These are phyloP conservation scores for Cyberlindnera nakhonratchasimensis DNA, from an alignment of 805 yeast genomes.

Conservation along the genomic window DNA sequence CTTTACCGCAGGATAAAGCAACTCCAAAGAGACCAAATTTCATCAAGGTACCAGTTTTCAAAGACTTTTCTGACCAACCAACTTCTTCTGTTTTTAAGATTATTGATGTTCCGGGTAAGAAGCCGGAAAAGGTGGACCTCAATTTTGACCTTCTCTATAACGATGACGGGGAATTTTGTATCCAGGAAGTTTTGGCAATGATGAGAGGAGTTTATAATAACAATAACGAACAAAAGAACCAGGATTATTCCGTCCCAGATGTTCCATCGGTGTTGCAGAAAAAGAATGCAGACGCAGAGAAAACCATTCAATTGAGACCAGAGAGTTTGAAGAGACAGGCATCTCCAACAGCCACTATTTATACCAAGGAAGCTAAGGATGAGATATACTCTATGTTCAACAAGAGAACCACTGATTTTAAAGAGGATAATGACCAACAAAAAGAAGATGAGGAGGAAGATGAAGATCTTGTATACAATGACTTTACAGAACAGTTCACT, in stretches of 20 bases:
- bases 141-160: slow-evolving; percentile 56
- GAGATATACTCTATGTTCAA: slow-evolving; percentile 78
- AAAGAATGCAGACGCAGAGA: slow-evolving; percentile 12
- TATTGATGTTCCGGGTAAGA: slow-evolving; percentile 53
- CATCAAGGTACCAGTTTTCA: slow-evolving; percentile 36
- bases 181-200: slow-evolving; percentile 62
- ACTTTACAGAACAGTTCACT: slow-evolving; percentile 36
- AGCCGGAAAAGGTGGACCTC: slow-evolving; percentile 54
- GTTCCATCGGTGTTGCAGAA: slow-evolving; percentile 9
- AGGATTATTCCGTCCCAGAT: slow-evolving; percentile 5
- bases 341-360: slow-evolving; percentile 79
- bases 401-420: slow-evolving; percentile 39
- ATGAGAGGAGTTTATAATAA: slow-evolving; percentile 19
- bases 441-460: slow-evolving; percentile 20
- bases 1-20: slow-evolving; percentile 38
- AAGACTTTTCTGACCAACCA: slow-evolving; percentile 33
- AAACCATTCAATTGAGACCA: slow-evolving; percentile 23
- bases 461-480: slow-evolving; percentile 25
- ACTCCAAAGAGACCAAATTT: slow-evolving; percentile 16
- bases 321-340: slow-evolving; percentile 33
- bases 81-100: slow-evolving; percentile 44
- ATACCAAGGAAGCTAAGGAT: slow-evolving; percentile 68
- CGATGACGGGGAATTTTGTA: slow-evolving; percentile 49
- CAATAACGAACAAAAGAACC: not conserved
- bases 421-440: slow-evolving; percentile 32